Percentiles rank a stretch among this genome's conserved stretches.
Conservation (phyloP, 306 rosid genomes). For the Bauhinia variegata region DNA sequence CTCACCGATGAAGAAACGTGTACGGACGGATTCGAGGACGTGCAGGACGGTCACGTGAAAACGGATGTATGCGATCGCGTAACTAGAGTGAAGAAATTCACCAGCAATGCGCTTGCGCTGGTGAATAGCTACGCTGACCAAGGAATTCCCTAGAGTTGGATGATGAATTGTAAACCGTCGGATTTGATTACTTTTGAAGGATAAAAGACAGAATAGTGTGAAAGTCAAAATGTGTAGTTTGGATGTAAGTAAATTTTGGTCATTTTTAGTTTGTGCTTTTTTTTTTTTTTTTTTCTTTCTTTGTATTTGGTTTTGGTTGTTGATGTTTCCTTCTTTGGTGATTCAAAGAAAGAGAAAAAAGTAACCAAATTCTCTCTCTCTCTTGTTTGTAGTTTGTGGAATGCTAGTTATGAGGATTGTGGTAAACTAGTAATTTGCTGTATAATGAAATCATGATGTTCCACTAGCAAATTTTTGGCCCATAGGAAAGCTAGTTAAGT, state of each 20-base stretch:
- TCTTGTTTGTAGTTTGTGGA: too few relatives aligned
- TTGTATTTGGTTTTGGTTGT: not conserved
- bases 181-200: slow-evolving; percentile 25
- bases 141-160: slow-evolving; percentile 44
- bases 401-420: too few relatives aligned
- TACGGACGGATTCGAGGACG: slow-evolving; percentile 88
- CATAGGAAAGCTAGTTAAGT: too few relatives aligned
- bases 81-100: slow-evolving; percentile 62
- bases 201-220: not conserved
- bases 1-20: slow-evolving; percentile 93
- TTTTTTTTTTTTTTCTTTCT: too few relatives aligned
- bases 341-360: too few relatives aligned
- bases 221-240: not conserved
- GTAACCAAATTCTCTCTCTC: too few relatives aligned
- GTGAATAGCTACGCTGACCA: slow-evolving; percentile 68
- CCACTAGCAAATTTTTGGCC: too few relatives aligned
- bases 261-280: not conserved
- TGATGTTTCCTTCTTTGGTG: not conserved
- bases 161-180: not conserved
- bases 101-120: slow-evolving; percentile 90
- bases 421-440: too few relatives aligned
- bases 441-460: too few relatives aligned
- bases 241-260: slow-evolving; percentile 33
- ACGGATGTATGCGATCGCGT: slow-evolving; percentile 53
- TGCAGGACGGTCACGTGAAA: slow-evolving; percentile 61